A percentile compares a stretch with the other conserved stretches of the same genome.
phyloP scores from a whole-genome alignment of 1,284 basidiomycete genomes.

The Puccinia hordei region DNA sequence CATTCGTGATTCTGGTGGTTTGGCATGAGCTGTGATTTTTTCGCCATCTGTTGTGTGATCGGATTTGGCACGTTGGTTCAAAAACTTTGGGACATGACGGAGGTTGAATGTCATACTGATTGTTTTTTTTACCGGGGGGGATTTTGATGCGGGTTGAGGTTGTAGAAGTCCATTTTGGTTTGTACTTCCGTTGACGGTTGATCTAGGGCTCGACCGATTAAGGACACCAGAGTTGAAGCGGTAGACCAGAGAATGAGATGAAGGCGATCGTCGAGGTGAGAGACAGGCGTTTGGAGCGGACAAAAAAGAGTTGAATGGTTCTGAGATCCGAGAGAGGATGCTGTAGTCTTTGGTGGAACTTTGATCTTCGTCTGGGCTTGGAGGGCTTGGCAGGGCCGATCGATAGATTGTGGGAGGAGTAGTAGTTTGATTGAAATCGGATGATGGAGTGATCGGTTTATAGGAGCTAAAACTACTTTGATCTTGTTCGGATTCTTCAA shows the following conservation, averaged over 20 bases:
- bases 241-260: not conserved
- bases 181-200: not conserved
- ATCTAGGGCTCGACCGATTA: not conserved
- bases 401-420: not conserved
- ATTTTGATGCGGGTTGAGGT: not conserved
- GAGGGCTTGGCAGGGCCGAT: not conserved
- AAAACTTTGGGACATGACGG: conserved; percentile 2
- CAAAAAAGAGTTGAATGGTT: not conserved
- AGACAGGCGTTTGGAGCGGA: not conserved
- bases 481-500: not conserved
- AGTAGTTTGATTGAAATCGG: not conserved
- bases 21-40: not conserved
- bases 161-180: not conserved
- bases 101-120: conserved; percentile 11
- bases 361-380: not conserved
- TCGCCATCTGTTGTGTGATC: not conserved
- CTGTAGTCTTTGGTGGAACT: not conserved
- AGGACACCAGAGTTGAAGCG: not conserved
- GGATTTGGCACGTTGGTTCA: not conserved
- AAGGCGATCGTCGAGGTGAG: not conserved
- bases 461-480: not conserved
- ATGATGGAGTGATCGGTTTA: not conserved
- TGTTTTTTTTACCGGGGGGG: not conserved
- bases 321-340: not conserved
- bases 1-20: not conserved